Evolutionary conservation across 2,329 filamentous ascomycete genomes (phyloP), one percentile per base, ranked within the genome.

Genomic region (Ploettnerulaceae sp.): DNA sequence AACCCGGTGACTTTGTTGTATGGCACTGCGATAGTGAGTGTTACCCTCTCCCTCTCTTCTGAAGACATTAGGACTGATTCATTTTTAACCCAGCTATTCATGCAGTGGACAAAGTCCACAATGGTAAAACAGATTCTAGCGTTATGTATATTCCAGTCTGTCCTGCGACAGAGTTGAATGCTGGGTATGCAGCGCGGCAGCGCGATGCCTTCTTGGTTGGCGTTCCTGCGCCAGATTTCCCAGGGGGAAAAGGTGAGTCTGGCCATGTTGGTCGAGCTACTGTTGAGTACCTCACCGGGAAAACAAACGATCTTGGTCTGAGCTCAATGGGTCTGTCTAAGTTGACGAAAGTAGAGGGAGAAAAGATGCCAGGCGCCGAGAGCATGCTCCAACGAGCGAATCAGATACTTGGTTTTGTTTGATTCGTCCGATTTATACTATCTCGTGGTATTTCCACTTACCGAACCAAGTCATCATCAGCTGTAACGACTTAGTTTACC

Each of bases 101-200:
- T 63, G 79, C 88, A 0, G 90, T 96, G 0, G 90, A 96, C 67
- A 82, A 79, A 55, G 72, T 82, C 1, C 90, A 96, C 62, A 66
- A 66, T 1, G 91, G 90, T 1, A 72, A 68, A 1, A 66, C 70
- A 0, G 90, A 96, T 64, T 89, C 86, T 0, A 89, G 83, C 57
- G 90, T 95, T 0, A 61, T 96, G 49, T 96, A 96, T 60, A 95
- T 96, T 45, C 89, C 90, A 0, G 82, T 87, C 0, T 93, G 86
- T 45, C 89, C 90, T 0, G 73, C 89, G 22, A 95, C 89, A 0
- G 77, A 83, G 43, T 68, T 72, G 29, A 95, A 93, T 58, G 81
- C 84, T 0, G 67, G 76, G 17, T 93, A 90, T 61, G 70, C 91
- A 1, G 73, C 68, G 1, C 74, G 78, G 12, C 89, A 95, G 68